A percentile compares a stretch with the other conserved stretches of the same genome.
phyloP scores from a whole-genome alignment of 2,329 filamentous ascomycete species.

The Botryotinia narcissicola region DNA sequence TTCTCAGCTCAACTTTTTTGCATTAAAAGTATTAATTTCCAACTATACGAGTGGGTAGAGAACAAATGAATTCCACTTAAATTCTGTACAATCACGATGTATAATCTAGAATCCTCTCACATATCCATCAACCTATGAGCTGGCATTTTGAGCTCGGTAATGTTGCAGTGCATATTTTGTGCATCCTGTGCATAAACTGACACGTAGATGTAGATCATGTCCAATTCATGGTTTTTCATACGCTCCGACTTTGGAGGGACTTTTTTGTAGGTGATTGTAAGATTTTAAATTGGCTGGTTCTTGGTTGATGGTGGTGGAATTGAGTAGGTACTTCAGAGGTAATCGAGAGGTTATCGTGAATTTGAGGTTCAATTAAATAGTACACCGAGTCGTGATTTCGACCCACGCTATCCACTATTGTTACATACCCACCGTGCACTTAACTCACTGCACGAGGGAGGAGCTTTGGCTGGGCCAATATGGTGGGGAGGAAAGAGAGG shows the following conservation, averaged over 20 bases:
- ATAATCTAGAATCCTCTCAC: slow-evolving; percentile 12
- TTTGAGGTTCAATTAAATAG: background rate
- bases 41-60: background rate
- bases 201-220: slow-evolving; percentile 15
- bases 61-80: background rate
- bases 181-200: slow-evolving; percentile 18
- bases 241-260: background rate
- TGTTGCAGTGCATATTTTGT: slow-evolving; percentile 17
- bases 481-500: slow-evolving; percentile 9
- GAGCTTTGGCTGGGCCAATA: background rate
- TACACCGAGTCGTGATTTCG: background rate
- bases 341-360: background rate
- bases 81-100: slow-evolving; percentile 7
- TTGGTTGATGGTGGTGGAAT: slow-evolving; percentile 5
- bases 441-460: background rate
- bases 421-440: background rate
- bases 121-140: slow-evolving; percentile 11
- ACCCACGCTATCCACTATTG: slow-evolving; percentile 14
- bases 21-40: background rate
- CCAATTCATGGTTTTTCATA: background rate
- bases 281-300: background rate
- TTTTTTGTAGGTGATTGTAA: background rate
- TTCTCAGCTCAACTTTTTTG: background rate
- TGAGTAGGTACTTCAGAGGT: background rate
- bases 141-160: slow-evolving; percentile 18